Conservation (phyloP, 768 basidiomycete genomes). For the Rubroboletus satanas region DNA sequence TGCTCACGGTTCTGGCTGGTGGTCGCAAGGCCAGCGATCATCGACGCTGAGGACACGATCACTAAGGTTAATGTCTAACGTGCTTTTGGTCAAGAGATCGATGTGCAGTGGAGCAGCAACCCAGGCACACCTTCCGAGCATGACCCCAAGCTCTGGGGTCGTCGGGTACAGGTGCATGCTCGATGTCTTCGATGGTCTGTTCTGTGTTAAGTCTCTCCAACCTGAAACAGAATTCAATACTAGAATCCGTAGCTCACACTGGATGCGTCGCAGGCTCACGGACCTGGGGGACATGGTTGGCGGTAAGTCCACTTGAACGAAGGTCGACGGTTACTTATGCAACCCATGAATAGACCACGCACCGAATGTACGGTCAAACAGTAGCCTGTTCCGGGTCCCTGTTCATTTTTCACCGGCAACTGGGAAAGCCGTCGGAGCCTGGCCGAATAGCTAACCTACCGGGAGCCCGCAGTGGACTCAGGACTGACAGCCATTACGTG, state of each 20-base stretch:
- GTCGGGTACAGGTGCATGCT: slow-evolving; percentile 43
- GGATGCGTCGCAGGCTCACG: background rate
- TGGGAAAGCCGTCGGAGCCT: background rate
- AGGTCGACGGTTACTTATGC: background rate
- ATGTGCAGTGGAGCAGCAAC: too few relatives aligned
- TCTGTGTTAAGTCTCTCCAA: background rate
- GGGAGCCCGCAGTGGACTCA: background rate
- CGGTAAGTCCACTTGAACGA: background rate
- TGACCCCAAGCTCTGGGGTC: slow-evolving; percentile 61
- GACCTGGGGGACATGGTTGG: slow-evolving; percentile 11
- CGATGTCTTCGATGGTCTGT: slow-evolving; percentile 27
- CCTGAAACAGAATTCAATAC: slow-evolving; percentile 1
- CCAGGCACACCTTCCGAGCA: slow-evolving; percentile 45
- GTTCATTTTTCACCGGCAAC: slow-evolving; percentile 1
- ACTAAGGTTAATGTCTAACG: slow-evolving; percentile 21
- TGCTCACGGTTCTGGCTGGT: slow-evolving; percentile 29
- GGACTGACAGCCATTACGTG: background rate
- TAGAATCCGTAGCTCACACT: background rate
- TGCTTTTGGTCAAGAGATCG: background rate
- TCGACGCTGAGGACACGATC: slow-evolving; percentile 29
- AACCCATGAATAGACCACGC: background rate
- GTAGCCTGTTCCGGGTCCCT: background rate
- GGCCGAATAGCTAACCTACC: background rate
- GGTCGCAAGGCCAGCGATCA: slow-evolving; percentile 25
- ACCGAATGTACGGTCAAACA: background rate